Evolutionary conservation across 176 grass and related monocot genomes (phyloP), one percentile per base, ranked within the genome.

Genomic region (Rhipidocladum racemiflorum): DNA sequence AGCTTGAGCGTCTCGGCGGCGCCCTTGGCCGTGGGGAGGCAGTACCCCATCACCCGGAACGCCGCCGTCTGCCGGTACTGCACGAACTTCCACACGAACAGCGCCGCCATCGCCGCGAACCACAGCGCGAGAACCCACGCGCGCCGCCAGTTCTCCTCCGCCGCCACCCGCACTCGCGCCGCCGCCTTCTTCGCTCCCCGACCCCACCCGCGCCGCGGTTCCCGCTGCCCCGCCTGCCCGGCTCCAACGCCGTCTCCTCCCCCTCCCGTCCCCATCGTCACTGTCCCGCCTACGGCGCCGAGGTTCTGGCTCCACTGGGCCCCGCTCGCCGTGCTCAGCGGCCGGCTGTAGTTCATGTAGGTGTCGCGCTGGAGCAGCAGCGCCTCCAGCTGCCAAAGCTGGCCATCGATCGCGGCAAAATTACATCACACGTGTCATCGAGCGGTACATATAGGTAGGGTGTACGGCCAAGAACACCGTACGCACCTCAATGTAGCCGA

Each of bases 281-380:
- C 32, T 15, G 62, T 45, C 28, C 45, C 38, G 81, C 20, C 18
- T n/a, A 46, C 74, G 60, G 25, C 72, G 80, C 92, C 81, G 24
- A 99, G 89, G 88, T 95, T 99, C 77, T 94, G 92, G 87, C 96
- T 99, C 96, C 96, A 99, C 73, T 92, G 89, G 54, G 92, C 92
- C 10, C 83, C 96, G 85, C 96, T 99, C 25, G 90, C 83, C 7
- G 91, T 95, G 91, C 96, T 99, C 61, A 99, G 83, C 9, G 92
- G 92, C 20, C 96, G 81, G 82, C 96, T 99, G 82, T 99, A 99
- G 82, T 77, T 98, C 96, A 99, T 99, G 87, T 99, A 99, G 82
- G 78, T 99, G 87, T 99, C 96, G 48, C 92, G 87, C 72, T 99
- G 92, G 27, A 99, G 96, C 46, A 99, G 89, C 70, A 99, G 76